Evolutionary conservation across 768 basidiomycete genomes (phyloP).

Genomic region (Phylloporus sp.): DNA sequence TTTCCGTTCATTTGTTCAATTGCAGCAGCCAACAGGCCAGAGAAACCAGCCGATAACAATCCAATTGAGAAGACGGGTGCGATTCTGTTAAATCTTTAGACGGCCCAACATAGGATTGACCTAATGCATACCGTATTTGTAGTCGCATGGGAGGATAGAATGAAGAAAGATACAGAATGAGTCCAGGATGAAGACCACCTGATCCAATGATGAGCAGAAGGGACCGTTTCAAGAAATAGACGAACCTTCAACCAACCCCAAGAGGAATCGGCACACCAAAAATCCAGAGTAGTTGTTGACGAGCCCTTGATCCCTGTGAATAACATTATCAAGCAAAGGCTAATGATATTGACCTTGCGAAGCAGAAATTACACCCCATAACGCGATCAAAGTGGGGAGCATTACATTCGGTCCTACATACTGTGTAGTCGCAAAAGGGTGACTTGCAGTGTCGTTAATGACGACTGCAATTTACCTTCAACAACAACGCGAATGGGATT

Average conservation of each 20-base stretch:
- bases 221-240: neutral
- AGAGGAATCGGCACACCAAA: conserved; percentile 20
- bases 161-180: conserved; percentile 54
- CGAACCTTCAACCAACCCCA: conserved; percentile 58
- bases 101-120: neutral
- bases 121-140: conserved; percentile 17
- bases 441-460: neutral
- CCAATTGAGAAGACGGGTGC: conserved; percentile 40
- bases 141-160: conserved; percentile 36
- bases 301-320: neutral
- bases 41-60: conserved; percentile 59
- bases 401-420: neutral
- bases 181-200: conserved; percentile 58
- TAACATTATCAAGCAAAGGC: neutral
- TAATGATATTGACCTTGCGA: neutral
- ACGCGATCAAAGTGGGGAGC: neutral
- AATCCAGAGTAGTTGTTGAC: neutral
- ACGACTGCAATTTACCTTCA: neutral
- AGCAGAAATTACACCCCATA: neutral
- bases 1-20: conserved; percentile 56
- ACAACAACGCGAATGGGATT: neutral
- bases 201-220: conserved; percentile 2
- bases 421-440: neutral
- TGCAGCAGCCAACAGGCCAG: conserved; percentile 59
- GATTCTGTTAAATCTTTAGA: conserved; percentile 27